Percentiles rank a stretch among this genome's conserved stretches.
Evolutionary conservation across 2,329 filamentous ascomycete genomes (phyloP).

Genomic region (Trichoderma brevicompactum): DNA sequence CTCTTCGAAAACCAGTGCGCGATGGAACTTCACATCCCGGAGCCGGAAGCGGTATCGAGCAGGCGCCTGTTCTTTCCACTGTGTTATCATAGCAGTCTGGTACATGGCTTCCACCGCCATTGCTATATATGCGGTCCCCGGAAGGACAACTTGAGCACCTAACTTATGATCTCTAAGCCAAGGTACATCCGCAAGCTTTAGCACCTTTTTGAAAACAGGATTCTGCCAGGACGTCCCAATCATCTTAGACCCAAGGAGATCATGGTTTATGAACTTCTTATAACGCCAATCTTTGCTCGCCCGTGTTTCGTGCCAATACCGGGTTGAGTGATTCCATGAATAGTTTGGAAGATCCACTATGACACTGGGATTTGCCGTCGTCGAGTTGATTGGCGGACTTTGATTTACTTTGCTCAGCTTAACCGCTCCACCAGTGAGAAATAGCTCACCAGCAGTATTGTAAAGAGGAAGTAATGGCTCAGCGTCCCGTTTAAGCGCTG

Average conservation of each 20-base stretch:
- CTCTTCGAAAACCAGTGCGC: constrained; percentile 9
- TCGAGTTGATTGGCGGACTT: too few relatives aligned
- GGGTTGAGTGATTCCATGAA: background rate
- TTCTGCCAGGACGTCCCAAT: background rate
- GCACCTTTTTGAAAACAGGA: background rate
- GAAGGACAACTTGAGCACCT: background rate
- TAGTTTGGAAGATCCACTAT: background rate
- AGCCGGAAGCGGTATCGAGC: background rate
- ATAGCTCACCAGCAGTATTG: constrained; percentile 40
- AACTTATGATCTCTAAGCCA: constrained; percentile 49
- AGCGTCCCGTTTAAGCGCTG: too few relatives aligned
- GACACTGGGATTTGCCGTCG: background rate
- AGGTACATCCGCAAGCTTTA: constrained; percentile 34
- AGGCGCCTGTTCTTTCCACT: background rate
- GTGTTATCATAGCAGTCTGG: background rate
- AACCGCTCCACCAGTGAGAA: constrained; percentile 44
- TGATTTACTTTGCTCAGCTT: constrained; percentile 41
- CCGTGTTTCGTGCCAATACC: background rate
- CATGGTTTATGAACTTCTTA: background rate
- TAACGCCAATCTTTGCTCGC: background rate
- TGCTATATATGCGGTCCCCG: constrained; percentile 40
- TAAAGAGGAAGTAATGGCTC: too few relatives aligned
- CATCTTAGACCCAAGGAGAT: background rate
- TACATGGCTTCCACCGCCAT: constrained; percentile 43
- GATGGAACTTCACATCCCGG: constrained; percentile 2